Conservation (phyloP, 2,329 filamentous ascomycete genomes). For the Pestalotiopsis sp. region DNA sequence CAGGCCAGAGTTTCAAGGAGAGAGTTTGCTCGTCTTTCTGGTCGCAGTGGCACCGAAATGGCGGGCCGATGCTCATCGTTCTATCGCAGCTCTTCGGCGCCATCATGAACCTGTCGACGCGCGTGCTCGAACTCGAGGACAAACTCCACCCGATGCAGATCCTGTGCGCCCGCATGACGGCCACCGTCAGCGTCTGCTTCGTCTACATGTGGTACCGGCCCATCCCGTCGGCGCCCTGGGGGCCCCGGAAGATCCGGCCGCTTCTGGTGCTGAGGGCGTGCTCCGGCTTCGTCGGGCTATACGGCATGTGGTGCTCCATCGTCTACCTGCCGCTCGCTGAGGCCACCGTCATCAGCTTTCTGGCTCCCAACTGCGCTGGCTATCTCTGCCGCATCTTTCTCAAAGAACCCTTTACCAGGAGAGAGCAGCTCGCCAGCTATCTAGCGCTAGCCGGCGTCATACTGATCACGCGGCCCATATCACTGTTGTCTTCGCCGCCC, state of each 20-base stretch:
- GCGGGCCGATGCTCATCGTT: conserved; percentile 73
- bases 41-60: conserved; percentile 53
- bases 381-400: conserved; percentile 77
- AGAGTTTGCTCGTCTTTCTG: conserved; percentile 14
- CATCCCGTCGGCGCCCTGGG: conserved; percentile 71
- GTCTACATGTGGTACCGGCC: conserved; percentile 73
- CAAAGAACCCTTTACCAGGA: conserved; percentile 75
- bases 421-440: conserved; percentile 75
- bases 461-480: conserved; percentile 73
- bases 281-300: conserved; percentile 76
- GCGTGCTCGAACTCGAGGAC: conserved; percentile 65
- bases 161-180: conserved; percentile 75
- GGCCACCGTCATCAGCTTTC: conserved; percentile 86
- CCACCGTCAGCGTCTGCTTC: conserved; percentile 69
- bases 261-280: conserved; percentile 70
- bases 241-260: conserved; percentile 64
- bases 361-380: conserved; percentile 77
- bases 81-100: conserved; percentile 79
- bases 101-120: conserved; percentile 81
- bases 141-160: conserved; percentile 81
- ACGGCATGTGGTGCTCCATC: conserved; percentile 68
- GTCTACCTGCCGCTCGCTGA: conserved; percentile 84
- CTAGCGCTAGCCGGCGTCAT: conserved; percentile 79
- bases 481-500: conserved; percentile 33
- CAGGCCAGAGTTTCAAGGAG: neutral